Base-by-base conservation (phyloP, 2,329 filamentous ascomycete species). In the Fusarium sp. region DNA sequence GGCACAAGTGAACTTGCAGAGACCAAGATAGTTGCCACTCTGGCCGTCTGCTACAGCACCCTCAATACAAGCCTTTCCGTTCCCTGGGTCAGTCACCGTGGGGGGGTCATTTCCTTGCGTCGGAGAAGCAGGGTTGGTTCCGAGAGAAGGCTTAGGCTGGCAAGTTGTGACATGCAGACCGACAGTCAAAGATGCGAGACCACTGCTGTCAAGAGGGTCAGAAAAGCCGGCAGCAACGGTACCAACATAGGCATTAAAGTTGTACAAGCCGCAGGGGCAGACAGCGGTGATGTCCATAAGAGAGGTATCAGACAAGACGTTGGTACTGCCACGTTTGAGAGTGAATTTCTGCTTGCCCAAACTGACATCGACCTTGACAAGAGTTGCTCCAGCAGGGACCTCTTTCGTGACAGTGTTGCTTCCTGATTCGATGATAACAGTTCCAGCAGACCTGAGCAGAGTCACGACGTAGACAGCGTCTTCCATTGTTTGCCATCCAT, bases 221-320 rank as follows among this genome's bases (percentile, higher is more conserved):
- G 60, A 45, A 19, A 61, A 63, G 19, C 79, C 76, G 1, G 78
- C 78, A 6, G 86, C 86, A 7, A 88, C 79, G 4, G 82, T 85
- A 19, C 87, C 87, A 1, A 87, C 86, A 67, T 86, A 89, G 19
- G 86, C 83, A 64, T 89, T 89, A 80, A 85, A 89, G 78, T 89
- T 89, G 80, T 88, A 88, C 54, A 88, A 80, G 7, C 87, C 86
- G 64, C 85, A 88, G 23, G 83, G 78, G 73, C 87, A 89, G 21
- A 79, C 79, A 45, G 85, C 79, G 3, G 81, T 79, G 41, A 89
- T 84, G 42, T 88, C 82, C 78, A 85, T 86, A n/a, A 84, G 76
- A 15, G 86, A 86, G 1, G 83, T 85, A 11, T 82, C 86, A 18
- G 81, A 81, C 9, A 89, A 68, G 8, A 87, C 81, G 0, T 78